Base-by-base conservation (phyloP, 2,329 filamentous ascomycete species). In the Aspergillus carbonarius region DNA sequence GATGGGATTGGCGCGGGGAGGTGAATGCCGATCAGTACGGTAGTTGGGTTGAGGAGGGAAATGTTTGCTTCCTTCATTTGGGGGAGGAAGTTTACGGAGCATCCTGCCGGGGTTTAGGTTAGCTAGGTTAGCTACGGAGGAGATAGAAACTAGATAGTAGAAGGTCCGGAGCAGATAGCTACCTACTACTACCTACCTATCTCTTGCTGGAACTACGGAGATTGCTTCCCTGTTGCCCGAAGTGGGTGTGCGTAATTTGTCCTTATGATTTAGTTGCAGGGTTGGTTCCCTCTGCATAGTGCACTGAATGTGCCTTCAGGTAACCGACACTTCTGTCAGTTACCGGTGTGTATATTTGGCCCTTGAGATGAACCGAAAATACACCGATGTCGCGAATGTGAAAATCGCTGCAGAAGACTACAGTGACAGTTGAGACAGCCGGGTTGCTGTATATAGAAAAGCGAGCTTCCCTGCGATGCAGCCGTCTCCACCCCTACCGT, bases 341-440 rank as follows among this genome's bases (percentile, higher is more conserved):
- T 23, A 15, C 51, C 23, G 25, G 51, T 42, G 25, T n/a, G 23
- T 42, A 34, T 44, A 15, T 27, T 40, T 37, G 32, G 51, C 1
- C 37, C 18, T 53, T 13, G n/a, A 30, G 15, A 54, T 25, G 51
- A 44, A 15, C 51, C 51, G 37, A 44, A 20, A 54, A 54, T 54
- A 42, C 51, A n/a, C 51, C 51, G 51, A 44, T 27, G 20, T 6
- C 39, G 34, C 12, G 27, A 37, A 35, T 34, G 27, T 47, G 30
- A 44, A 27, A n/a, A 17, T 40, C 13, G 44, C 44, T 23, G 27
- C 50, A 39, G 34, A 40, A 34, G 50, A 58, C 27, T 49, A n/a
- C 44, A 54, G 40, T 54, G 55, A 48, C 32, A 55, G 34, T 30
- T 32, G 44, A 32, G 25, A 48, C n/a, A 17, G n/a, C n/a, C 23